Conservation (phyloP, 768 basidiomycete genomes). For the Pisolithus orientalis region DNA sequence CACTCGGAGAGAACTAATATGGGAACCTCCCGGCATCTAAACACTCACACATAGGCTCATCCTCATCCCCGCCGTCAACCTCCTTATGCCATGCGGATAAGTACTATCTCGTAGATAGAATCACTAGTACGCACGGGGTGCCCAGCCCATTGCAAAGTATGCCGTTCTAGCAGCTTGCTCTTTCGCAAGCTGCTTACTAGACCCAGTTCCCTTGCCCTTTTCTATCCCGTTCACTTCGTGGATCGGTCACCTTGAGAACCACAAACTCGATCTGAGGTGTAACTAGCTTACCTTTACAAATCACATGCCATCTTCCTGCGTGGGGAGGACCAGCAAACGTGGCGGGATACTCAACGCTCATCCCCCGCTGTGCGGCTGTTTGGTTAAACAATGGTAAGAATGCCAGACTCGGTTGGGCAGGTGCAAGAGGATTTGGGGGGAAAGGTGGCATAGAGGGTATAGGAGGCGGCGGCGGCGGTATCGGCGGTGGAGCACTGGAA, state of each 20-base stretch:
- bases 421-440: constrained; percentile 51
- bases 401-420: constrained; percentile 56
- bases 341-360: constrained; percentile 55
- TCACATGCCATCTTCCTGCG: constrained; percentile 59
- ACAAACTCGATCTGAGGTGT: neutral
- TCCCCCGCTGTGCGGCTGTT: constrained; percentile 58
- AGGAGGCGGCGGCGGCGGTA: constrained; percentile 28
- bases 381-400: constrained; percentile 74
- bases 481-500: constrained; percentile 25
- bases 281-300: constrained; percentile 55
- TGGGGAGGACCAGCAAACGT: constrained; percentile 61
- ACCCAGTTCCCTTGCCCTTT: constrained; percentile 60
- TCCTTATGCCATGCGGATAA: neutral
- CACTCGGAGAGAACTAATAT: constrained; percentile 6
- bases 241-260: constrained; percentile 1
- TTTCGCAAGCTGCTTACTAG: constrained; percentile 70
- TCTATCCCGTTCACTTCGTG: constrained; percentile 59
- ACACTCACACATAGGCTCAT: neutral
- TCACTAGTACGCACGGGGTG: constrained; percentile 29
- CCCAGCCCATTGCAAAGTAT: constrained; percentile 74
- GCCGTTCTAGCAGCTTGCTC: constrained; percentile 72
- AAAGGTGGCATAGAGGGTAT: constrained; percentile 12
- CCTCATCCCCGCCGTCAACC: neutral
- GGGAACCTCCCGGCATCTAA: neutral
- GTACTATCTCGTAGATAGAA: neutral